phyloP scores from a whole-genome alignment of 78 protist species.

The Dictyostelium firmibasis region DNA sequence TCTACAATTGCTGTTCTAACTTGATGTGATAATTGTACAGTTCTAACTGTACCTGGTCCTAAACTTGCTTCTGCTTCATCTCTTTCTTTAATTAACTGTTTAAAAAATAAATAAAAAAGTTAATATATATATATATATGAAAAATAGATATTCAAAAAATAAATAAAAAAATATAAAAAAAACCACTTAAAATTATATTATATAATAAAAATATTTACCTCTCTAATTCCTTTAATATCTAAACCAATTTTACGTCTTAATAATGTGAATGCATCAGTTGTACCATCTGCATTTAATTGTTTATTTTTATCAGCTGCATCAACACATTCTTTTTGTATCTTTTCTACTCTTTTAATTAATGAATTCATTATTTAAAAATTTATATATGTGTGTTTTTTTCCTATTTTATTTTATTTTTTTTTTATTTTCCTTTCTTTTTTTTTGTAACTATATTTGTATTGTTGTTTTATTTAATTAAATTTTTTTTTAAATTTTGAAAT shows the following conservation, averaged over 20 bases:
- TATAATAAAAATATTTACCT: not conserved
- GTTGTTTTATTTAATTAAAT: too few relatives aligned
- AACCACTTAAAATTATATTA: too few relatives aligned
- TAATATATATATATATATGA: not conserved
- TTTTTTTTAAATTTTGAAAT: too few relatives aligned
- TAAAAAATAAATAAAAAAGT: not conserved
- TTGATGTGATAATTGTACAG: constrained; percentile 59
- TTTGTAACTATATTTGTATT: too few relatives aligned
- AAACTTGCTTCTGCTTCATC: constrained; percentile 66
- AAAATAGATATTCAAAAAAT: not conserved
- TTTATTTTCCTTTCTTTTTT: too few relatives aligned
- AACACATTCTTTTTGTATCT: constrained; percentile 57
- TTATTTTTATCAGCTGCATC: constrained; percentile 62
- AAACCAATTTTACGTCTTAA: constrained; percentile 68
- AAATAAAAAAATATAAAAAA: too few relatives aligned
- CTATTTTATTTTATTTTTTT: not conserved
- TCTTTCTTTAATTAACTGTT: constrained; percentile 46
- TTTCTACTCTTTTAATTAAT: constrained; percentile 70
- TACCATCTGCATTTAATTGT: constrained; percentile 52
- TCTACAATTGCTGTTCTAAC: constrained; percentile 39
- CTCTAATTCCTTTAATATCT: constrained; percentile 65
- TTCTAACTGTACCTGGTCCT: constrained; percentile 76
- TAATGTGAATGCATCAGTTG: constrained; percentile 52
- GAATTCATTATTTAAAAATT: constrained; percentile 51
- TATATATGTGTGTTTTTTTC: not conserved